Conservation (phyloP, 78 protist genomes). For the Parvularia atlantis region DNA sequence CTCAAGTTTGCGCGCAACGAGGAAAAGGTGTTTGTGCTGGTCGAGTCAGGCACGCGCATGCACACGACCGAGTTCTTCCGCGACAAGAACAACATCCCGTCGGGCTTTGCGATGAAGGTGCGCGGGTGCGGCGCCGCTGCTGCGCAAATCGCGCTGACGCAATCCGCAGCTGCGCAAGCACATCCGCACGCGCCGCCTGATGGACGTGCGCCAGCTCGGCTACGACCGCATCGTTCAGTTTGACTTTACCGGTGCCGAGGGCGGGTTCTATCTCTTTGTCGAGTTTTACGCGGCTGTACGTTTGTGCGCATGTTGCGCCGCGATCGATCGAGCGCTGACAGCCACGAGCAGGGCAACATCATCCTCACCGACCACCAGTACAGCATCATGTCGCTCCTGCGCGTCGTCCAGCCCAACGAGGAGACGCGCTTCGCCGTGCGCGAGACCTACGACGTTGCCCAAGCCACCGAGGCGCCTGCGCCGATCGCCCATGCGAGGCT, state of each 20-base stretch:
- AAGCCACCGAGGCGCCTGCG: neutral
- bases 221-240: slow-evolving; percentile 82
- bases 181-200: slow-evolving; percentile 58
- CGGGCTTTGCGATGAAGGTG: slow-evolving; percentile 55
- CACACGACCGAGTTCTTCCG: slow-evolving; percentile 64
- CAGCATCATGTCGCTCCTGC: slow-evolving; percentile 41
- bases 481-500: too few species aligned
- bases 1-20: slow-evolving; percentile 50
- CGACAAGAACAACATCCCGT: slow-evolving; percentile 65
- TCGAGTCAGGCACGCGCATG: slow-evolving; percentile 82
- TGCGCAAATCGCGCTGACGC: too few species aligned
- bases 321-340: too few species aligned
- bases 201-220: slow-evolving; percentile 72
- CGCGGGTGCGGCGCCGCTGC: neutral
- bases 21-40: slow-evolving; percentile 28
- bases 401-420: slow-evolving; percentile 27
- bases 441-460: slow-evolving; percentile 35
- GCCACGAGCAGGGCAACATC: slow-evolving; percentile 61
- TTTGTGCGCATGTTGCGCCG: too few species aligned
- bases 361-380: slow-evolving; percentile 39
- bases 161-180: slow-evolving; percentile 72
- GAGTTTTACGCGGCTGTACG: slow-evolving; percentile 42
- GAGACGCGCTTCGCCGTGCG: slow-evolving; percentile 40
- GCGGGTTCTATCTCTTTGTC: slow-evolving; percentile 40
- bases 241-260: slow-evolving; percentile 62